phyloP scores from a whole-genome alignment of 371 early-diverging fungal genomes.

The Mucor irregularis region DNA sequence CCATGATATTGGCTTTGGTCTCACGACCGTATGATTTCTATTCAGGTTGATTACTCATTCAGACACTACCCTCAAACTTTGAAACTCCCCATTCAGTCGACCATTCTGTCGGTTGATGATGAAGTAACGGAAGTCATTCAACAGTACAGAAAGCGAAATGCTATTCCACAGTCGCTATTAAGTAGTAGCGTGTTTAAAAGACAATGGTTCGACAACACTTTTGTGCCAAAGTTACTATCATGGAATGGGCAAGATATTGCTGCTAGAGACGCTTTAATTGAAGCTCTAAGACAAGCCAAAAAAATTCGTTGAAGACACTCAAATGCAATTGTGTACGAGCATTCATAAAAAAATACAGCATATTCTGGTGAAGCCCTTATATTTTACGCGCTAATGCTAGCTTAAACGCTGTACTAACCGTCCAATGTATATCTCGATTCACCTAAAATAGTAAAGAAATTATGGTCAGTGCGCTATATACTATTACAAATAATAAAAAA shows the following conservation, averaged over 20 bases:
- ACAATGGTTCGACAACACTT: slow-evolving; percentile 24
- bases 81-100: not conserved
- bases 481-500: no score
- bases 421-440: no score
- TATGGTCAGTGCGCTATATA: no score
- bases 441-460: no score
- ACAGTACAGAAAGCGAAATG: not conserved
- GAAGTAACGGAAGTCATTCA: not conserved
- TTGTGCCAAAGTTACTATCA: slow-evolving; percentile 19
- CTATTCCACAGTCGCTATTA: slow-evolving; percentile 12
- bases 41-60: slow-evolving; percentile 15
- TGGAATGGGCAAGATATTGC: slow-evolving; percentile 4
- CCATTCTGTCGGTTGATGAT: not conserved
- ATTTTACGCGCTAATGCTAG: no score
- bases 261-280: slow-evolving; percentile 12
- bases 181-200: slow-evolving; percentile 19
- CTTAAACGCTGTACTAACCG: no score
- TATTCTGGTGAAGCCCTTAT: not conserved
- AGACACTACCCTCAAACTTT: slow-evolving; percentile 15
- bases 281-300: slow-evolving; percentile 11
- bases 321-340: slow-evolving; percentile 6
- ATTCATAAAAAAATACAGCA: not conserved
- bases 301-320: no score
- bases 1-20: not conserved
- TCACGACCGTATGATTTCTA: not conserved